Evolutionary conservation across 2,329 filamentous ascomycete species (phyloP).

Genomic region (Chaetomiaceae sp.): DNA sequence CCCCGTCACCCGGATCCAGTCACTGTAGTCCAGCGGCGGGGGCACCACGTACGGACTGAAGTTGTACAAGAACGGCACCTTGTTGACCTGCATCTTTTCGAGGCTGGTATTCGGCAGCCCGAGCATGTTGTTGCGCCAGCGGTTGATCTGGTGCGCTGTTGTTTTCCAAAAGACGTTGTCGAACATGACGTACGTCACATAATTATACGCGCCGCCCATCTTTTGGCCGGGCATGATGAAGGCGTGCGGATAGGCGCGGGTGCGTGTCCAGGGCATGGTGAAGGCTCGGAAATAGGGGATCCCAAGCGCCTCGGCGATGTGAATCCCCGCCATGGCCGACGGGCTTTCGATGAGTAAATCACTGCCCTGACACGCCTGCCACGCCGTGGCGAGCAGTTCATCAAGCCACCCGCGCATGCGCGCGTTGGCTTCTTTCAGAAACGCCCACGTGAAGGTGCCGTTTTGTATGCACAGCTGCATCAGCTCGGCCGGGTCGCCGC

Average conservation of each 20-base stretch:
- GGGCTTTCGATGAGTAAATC: slow-evolving; percentile 94
- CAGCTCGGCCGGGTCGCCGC: slow-evolving; percentile 86
- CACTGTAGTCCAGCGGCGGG: slow-evolving; percentile 89
- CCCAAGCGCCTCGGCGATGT: slow-evolving; percentile 87
- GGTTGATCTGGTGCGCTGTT: slow-evolving; percentile 85
- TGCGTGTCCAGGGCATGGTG: slow-evolving; percentile 98
- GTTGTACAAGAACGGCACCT: slow-evolving; percentile 97
- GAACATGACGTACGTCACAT: slow-evolving; percentile 92
- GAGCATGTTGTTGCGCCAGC: slow-evolving; percentile 80
- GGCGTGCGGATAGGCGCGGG: slow-evolving; percentile 90
- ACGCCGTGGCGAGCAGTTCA: slow-evolving; percentile 76
- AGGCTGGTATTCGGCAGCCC: slow-evolving; percentile 75
- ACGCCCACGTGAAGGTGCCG: slow-evolving; percentile 92
- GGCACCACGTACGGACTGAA: slow-evolving; percentile 93
- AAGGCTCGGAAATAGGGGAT: slow-evolving; percentile 98
- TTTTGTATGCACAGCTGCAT: slow-evolving; percentile 97
- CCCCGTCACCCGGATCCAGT: slow-evolving; percentile 95
- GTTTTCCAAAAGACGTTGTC: slow-evolving; percentile 96
- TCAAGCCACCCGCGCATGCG: slow-evolving; percentile 96
- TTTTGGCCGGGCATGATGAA: slow-evolving; percentile 91
- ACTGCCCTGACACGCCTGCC: slow-evolving; percentile 75
- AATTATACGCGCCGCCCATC: slow-evolving; percentile 93
- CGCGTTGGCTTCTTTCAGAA: slow-evolving; percentile 78
- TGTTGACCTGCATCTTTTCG: slow-evolving; percentile 91
- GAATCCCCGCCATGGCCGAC: slow-evolving; percentile 94